Percentiles rank a stretch among this genome's conserved stretches.
Evolutionary conservation across 768 basidiomycete genomes (phyloP).

Genomic region (Clavulina sp.): DNA sequence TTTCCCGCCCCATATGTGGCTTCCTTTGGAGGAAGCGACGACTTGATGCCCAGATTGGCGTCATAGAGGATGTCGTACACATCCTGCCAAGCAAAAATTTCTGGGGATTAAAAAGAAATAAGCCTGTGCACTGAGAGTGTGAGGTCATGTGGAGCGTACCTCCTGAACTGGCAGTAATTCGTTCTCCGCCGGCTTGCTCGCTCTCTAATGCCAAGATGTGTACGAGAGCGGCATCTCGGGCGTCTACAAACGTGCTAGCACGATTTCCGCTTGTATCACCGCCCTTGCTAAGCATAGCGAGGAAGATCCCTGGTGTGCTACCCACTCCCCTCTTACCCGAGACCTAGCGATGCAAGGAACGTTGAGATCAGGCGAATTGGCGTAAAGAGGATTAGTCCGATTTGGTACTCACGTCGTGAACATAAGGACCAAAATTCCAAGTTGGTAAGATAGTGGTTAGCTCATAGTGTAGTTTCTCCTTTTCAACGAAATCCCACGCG

Average conservation of each 20-base stretch:
- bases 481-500: conserved; percentile 30
- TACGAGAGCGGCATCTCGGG: conserved; percentile 15
- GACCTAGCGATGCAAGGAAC: too few relatives aligned
- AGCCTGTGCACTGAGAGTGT: too few relatives aligned
- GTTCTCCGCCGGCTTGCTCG: conserved; percentile 12
- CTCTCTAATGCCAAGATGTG: conserved; percentile 14
- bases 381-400: background rate
- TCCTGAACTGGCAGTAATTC: conserved; percentile 8
- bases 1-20: background rate
- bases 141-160: too few relatives aligned
- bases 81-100: background rate
- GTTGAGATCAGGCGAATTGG: too few relatives aligned
- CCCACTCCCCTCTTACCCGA: too few relatives aligned
- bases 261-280: too few relatives aligned
- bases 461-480: conserved; percentile 33
- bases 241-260: conserved; percentile 16
- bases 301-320: too few relatives aligned
- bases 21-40: background rate
- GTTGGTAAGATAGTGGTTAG: conserved; percentile 38
- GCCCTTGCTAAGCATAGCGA: too few relatives aligned
- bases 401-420: too few relatives aligned
- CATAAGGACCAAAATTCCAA: too few relatives aligned
- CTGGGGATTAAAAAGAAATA: too few relatives aligned
- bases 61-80: background rate
- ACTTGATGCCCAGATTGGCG: background rate